Conservation (phyloP, 2,329 filamentous ascomycete genomes). For the Botrytis elliptica region DNA sequence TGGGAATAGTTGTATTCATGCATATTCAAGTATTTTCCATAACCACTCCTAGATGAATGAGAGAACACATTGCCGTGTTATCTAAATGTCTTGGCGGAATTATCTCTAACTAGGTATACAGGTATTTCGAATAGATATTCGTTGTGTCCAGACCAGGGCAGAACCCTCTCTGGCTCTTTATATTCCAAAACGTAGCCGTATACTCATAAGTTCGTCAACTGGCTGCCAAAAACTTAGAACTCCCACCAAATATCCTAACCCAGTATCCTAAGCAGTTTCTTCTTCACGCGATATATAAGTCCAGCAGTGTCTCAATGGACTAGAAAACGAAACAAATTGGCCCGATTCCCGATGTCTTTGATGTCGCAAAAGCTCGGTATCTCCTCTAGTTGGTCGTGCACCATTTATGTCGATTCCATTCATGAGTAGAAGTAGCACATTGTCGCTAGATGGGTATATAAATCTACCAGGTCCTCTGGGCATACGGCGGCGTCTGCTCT, state of each 20-base stretch:
- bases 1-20: too few species aligned
- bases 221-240: rapidly evolving
- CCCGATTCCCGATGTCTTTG: not conserved
- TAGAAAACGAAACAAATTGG: not conserved
- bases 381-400: not conserved
- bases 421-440: not conserved
- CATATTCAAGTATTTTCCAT: not conserved
- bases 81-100: not conserved
- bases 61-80: too few species aligned
- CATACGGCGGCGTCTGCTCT: not conserved
- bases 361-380: not conserved
- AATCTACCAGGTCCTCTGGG: not conserved
- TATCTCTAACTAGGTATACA: too few species aligned
- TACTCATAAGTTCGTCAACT: not conserved
- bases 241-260: not conserved
- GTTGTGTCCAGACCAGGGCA: not conserved
- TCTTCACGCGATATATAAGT: not conserved
- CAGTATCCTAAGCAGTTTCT: not conserved
- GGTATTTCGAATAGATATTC: too few species aligned
- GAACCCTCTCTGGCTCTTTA: too few species aligned
- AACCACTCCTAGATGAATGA: not conserved
- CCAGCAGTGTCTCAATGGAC: slow-evolving; percentile 1
- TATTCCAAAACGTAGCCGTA: not conserved
- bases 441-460: not conserved
- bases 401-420: not conserved